Percentiles rank a stretch among this genome's conserved stretches.
Evolutionary conservation across 2,329 filamentous ascomycete species (phyloP).

Genomic region (Fusarium falciforme): DNA sequence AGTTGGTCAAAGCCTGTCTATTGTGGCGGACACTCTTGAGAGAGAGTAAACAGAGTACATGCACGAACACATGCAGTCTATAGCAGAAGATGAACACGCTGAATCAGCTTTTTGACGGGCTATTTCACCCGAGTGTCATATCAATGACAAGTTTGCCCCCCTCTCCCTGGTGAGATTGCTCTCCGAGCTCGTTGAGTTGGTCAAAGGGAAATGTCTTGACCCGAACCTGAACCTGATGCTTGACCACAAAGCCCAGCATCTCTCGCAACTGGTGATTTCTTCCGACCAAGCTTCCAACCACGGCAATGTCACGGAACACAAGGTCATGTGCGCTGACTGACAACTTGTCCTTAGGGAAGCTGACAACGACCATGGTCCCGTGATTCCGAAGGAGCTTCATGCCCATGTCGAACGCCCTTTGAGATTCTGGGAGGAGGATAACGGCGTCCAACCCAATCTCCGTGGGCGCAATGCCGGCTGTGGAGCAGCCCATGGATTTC

Average conservation of each 20-base stretch:
- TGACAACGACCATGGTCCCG: not conserved
- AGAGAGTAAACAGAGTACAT: not conserved
- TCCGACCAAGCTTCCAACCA: not conserved
- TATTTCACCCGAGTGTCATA: not conserved
- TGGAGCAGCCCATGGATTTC: not conserved
- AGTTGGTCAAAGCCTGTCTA: slow-evolving; percentile 2
- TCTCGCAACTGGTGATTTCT: not conserved
- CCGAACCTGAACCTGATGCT: not conserved
- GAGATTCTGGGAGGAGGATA: not conserved
- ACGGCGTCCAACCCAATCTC: not conserved
- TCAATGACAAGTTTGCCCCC: not conserved
- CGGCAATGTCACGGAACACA: not conserved
- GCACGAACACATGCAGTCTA: too few species aligned
- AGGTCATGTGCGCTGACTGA: not conserved
- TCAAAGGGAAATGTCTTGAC: not conserved
- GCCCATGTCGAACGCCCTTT: not conserved
- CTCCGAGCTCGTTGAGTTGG: not conserved
- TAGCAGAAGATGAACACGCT: not conserved
- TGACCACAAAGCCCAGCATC: not conserved
- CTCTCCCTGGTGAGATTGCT: not conserved
- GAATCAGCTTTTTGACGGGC: not conserved
- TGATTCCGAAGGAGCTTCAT: not conserved
- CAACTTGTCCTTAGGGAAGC: not conserved
- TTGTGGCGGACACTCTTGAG: not conserved
- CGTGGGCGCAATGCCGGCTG: not conserved